Evolutionary conservation across 2,329 filamentous ascomycete species (phyloP), one percentile per base, ranked within the genome.

Genomic region (Nothophoma quercina): DNA sequence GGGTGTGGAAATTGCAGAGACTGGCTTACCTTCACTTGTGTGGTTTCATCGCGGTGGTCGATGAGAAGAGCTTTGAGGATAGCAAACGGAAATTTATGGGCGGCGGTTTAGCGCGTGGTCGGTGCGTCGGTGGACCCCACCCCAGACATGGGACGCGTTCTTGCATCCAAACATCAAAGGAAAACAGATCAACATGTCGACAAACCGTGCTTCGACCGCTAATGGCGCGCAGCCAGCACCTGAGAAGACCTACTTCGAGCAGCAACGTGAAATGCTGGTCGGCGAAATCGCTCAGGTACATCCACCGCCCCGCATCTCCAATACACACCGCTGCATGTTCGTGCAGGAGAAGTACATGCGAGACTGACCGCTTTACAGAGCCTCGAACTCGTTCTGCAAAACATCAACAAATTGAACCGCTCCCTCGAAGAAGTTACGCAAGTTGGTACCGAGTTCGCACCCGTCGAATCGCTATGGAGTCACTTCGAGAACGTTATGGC

Each of bases 401-500:
- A 96, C 69, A 91, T 98, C 75, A 99, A 98, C 78, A 93, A 93
- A 66, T 79, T 99, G 53, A 99, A 98, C 74, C 87, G 93, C 26
- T 93, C 89, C 30, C 80, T 99, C 15, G 93, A 99, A 76, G 90
- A 92, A 49, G 89, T 98, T 16, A 93, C 96, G 54, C 88, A 91
- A 38, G 93, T 99, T 44, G 95, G 95, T 29, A 96, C 96, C 75
- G 95, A 99, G 70, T 97, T 99, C 77, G 88, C 90, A n/a, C 93
- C 91, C 4, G 95, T 99, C 34, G 95, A 99, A 75, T 92, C 91
- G 23, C 83, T 99, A 13, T 99, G 95, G 95, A 96, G 90, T 30
- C 91, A 96, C 68, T 98, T 99, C 70, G 95, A 99, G 78, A 90
- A 88, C 62, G 93, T 98, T 64, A 98, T 97, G 93, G 90, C 85